phyloP scores from a whole-genome alignment of 2,329 filamentous ascomycete species.

The Purpureocillium lavendulum region DNA sequence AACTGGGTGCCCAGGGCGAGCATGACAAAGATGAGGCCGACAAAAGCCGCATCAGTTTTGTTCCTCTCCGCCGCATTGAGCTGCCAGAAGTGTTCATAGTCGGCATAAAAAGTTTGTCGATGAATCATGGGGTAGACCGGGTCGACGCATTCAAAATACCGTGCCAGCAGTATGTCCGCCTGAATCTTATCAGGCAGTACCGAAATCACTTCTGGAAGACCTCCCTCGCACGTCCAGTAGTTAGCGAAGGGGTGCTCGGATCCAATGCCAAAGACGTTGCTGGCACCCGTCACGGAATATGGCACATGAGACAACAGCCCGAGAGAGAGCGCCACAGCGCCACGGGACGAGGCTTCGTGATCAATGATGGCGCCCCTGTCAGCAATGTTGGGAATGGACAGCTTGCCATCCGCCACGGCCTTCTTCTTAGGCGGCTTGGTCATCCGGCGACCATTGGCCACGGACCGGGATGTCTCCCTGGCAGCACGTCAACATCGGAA shows the following conservation, averaged over 20 bases:
- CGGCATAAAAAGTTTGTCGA: slow-evolving; percentile 64
- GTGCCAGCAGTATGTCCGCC: slow-evolving; percentile 58
- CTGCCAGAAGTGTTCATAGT: slow-evolving; percentile 73
- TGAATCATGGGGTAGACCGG: slow-evolving; percentile 77
- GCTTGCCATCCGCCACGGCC: slow-evolving; percentile 25
- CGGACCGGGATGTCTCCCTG: slow-evolving; percentile 50
- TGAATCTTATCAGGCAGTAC: slow-evolving; percentile 70
- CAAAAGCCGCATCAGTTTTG: slow-evolving; percentile 55
- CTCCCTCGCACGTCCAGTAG: slow-evolving; percentile 76
- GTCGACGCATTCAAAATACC: slow-evolving; percentile 65
- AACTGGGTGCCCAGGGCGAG: slow-evolving; percentile 74
- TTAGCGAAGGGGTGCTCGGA: slow-evolving; percentile 74
- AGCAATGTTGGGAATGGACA: slow-evolving; percentile 44
- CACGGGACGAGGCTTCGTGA: slow-evolving; percentile 35
- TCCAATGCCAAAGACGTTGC: slow-evolving; percentile 74
- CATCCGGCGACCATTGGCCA: slow-evolving; percentile 45
- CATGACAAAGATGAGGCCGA: slow-evolving; percentile 69
- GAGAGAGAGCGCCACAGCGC: slow-evolving; percentile 46
- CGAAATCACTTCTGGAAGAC: slow-evolving; percentile 64
- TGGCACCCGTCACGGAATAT: slow-evolving; percentile 60
- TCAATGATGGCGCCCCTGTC: slow-evolving; percentile 41
- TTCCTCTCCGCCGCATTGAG: slow-evolving; percentile 48
- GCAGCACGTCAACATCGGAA: slow-evolving; percentile 4
- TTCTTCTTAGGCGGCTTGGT: slow-evolving; percentile 51
- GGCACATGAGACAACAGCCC: slow-evolving; percentile 65